phyloP scores from a whole-genome alignment of 2,329 filamentous ascomycete species.

The Venturia carpophila region DNA sequence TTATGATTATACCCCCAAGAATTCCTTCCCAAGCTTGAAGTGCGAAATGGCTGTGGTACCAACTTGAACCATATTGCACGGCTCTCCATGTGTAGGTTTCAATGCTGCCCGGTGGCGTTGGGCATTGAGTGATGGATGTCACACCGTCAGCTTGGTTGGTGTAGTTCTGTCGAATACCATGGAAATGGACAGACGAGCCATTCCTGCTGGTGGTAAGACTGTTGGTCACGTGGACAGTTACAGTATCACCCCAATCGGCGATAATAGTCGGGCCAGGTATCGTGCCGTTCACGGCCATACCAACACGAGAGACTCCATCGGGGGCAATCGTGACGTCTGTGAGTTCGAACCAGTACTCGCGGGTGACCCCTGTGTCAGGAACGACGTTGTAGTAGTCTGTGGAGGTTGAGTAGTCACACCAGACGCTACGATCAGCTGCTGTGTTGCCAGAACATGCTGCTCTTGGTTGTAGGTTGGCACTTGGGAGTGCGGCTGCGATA shows the following conservation, averaged over 20 bases:
- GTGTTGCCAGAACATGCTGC: constrained; percentile 28
- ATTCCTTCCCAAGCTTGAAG: constrained; percentile 32
- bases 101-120: constrained; percentile 18
- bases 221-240: constrained; percentile 19
- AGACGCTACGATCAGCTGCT: constrained; percentile 24
- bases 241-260: constrained; percentile 19
- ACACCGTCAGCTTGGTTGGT: constrained; percentile 18
- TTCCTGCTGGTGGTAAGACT: constrained; percentile 14
- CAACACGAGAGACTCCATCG: constrained; percentile 21
- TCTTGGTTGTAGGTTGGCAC: constrained; percentile 18
- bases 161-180: constrained; percentile 19
- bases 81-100: constrained; percentile 33
- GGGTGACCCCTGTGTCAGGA: constrained; percentile 14
- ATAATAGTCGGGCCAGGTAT: constrained; percentile 19
- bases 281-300: constrained; percentile 17
- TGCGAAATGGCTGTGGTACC: constrained; percentile 28
- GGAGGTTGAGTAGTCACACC: constrained; percentile 17
- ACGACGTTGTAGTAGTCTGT: constrained; percentile 18
- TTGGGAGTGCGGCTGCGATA: neutral
- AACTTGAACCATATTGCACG: constrained; percentile 31
- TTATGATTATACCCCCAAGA: constrained; percentile 33
- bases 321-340: constrained; percentile 17
- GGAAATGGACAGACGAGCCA: constrained; percentile 19
- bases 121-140: constrained; percentile 19
- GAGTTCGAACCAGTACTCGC: constrained; percentile 19